Conservation (phyloP, 2,329 filamentous ascomycete genomes). For the Trichophyton verrucosum region DNA sequence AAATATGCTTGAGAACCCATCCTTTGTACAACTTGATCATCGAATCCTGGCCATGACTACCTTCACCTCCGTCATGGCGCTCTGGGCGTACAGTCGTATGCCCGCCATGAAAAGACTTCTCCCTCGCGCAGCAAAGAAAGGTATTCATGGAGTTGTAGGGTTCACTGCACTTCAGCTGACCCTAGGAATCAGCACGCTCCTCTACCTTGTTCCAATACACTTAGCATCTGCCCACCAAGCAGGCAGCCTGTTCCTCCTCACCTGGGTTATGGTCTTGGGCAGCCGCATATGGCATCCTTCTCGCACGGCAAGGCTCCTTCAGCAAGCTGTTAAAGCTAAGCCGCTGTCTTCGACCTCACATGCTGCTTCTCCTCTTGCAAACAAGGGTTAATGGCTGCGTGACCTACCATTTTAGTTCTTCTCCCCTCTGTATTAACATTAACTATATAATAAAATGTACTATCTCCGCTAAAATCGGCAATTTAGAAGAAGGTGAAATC, state of each 20-base stretch:
- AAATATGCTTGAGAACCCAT: conserved; percentile 95
- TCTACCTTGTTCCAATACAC: conserved; percentile 84
- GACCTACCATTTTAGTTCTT: not conserved
- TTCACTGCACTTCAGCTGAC: conserved; percentile 69
- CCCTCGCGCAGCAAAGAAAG: conserved; percentile 49
- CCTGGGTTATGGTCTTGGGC: conserved; percentile 66
- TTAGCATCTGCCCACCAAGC: conserved; percentile 89
- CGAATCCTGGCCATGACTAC: conserved; percentile 83
- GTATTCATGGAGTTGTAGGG: conserved; percentile 67
- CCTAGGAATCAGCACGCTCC: conserved; percentile 78
- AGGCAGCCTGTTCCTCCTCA: conserved; percentile 71
- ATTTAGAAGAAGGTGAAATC: not conserved
- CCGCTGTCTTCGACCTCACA: not conserved
- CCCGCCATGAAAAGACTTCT: conserved; percentile 48
- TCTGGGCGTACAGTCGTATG: conserved; percentile 70
- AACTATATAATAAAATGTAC: conserved; percentile 2
- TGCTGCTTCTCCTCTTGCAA: not conserved
- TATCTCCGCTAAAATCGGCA: conserved; percentile 5
- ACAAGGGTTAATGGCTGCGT: not conserved
- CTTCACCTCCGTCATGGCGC: conserved; percentile 63
- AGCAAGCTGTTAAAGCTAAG: conserved; percentile 30
- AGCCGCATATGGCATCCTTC: conserved; percentile 64
- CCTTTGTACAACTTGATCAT: conserved; percentile 89
- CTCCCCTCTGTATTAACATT: not conserved
- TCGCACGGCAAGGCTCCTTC: conserved; percentile 48